phyloP scores from a whole-genome alignment of 169 alveolate species.

The Plasmodium gonderi region DNA sequence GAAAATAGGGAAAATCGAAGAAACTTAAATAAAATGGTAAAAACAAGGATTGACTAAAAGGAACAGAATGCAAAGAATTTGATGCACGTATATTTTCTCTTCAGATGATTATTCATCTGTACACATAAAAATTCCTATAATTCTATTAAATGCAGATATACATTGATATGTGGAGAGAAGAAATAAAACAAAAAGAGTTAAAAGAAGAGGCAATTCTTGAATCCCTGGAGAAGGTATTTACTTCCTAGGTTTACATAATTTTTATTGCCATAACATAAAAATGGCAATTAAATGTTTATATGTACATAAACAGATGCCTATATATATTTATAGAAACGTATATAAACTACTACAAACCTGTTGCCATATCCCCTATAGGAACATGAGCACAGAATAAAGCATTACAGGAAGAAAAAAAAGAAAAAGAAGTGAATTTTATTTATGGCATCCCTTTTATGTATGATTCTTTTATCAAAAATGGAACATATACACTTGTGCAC shows the following conservation, averaged over 20 bases:
- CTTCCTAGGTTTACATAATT: neutral
- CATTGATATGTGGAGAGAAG: slow-evolving; percentile 62
- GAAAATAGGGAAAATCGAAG: slow-evolving; percentile 63
- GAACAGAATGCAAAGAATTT: neutral
- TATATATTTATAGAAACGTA: neutral
- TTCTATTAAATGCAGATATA: slow-evolving; percentile 35
- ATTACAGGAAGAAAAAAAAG: slow-evolving; percentile 15
- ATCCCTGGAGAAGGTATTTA: slow-evolving; percentile 65
- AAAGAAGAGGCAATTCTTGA: slow-evolving; percentile 56
- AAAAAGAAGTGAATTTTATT: slow-evolving; percentile 22
- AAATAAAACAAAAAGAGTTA: slow-evolving; percentile 44
- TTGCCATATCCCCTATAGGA: slow-evolving; percentile 8
- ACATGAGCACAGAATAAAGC: slow-evolving; percentile 56
- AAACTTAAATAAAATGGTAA: slow-evolving; percentile 62
- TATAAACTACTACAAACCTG: neutral
- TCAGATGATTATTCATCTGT: neutral
- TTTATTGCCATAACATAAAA: neutral
- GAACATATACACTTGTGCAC: neutral
- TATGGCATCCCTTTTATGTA: neutral
- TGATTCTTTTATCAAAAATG: slow-evolving; percentile 12
- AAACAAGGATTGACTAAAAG: neutral
- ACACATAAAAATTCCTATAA: neutral
- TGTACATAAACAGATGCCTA: neutral
- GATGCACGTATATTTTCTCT: neutral
- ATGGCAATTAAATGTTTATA: neutral